Conservation (phyloP, 352 stramenopile species). For the Pythium periplocum region DNA sequence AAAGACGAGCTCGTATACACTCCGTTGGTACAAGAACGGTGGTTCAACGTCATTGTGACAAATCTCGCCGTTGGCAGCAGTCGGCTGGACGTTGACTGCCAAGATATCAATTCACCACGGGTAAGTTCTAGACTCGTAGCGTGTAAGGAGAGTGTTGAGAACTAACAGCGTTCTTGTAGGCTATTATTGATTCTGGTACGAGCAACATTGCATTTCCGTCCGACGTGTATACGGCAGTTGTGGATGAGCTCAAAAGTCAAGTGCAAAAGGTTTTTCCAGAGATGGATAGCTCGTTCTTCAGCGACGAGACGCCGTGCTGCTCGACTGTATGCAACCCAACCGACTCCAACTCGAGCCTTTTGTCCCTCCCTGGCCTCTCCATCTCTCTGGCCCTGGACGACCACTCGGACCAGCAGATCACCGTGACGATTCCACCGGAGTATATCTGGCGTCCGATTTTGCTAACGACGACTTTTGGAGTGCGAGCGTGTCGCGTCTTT, state of each 20-base stretch:
- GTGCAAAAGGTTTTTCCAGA: constrained; percentile 38
- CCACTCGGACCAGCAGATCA: constrained; percentile 53
- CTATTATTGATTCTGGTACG: constrained; percentile 75
- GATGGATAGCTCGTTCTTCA: constrained; percentile 58
- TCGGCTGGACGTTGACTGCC: constrained; percentile 45
- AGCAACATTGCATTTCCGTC: constrained; percentile 80
- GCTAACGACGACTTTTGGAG: constrained; percentile 31
- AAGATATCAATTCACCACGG: constrained; percentile 64
- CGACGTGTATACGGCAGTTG: constrained; percentile 49
- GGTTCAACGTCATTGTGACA: constrained; percentile 78
- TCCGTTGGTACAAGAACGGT: constrained; percentile 67
- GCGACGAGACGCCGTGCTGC: constrained; percentile 66
- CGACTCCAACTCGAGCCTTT: constrained; percentile 48
- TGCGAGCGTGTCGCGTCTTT: constrained; percentile 60
- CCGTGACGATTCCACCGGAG: constrained; percentile 64
- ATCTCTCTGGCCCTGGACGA: constrained; percentile 55
- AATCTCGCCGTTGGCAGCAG: constrained; percentile 44
- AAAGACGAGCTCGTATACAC: constrained; percentile 61
- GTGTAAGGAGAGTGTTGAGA: constrained; percentile 3
- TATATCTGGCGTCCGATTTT: constrained; percentile 84
- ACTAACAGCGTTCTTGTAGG: constrained; percentile 7
- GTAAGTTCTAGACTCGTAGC: constrained; percentile 2
- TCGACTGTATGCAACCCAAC: constrained; percentile 60
- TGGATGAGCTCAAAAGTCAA: constrained; percentile 46
- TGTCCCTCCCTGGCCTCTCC: constrained; percentile 51